Evolutionary conservation across 257 asterid genomes (phyloP).

Genomic region (Ilex asprella): DNA sequence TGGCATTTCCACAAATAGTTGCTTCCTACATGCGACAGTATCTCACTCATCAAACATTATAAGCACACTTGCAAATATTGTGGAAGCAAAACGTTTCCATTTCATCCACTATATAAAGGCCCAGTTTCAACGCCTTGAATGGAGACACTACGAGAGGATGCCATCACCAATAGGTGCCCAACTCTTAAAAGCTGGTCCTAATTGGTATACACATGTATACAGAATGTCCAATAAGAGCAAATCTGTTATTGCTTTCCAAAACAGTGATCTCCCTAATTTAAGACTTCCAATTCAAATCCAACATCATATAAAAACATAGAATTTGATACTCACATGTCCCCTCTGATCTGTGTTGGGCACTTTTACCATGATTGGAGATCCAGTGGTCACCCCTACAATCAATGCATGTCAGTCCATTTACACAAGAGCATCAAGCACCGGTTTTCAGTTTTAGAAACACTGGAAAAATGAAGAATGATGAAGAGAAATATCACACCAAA

Average conservation of each 20-base stretch:
- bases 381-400: constrained; percentile 78
- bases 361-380: constrained; percentile 91
- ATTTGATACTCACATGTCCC: constrained; percentile 60
- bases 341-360: constrained; percentile 98
- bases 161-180: too few relatives aligned
- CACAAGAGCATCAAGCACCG: constrained; percentile 13
- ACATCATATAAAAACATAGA: constrained; percentile 1
- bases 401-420: constrained; percentile 13
- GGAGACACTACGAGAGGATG: too few relatives aligned
- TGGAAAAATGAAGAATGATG: constrained; percentile 11
- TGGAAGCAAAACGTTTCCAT: too few relatives aligned
- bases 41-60: too few relatives aligned
- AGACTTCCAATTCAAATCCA: background rate
- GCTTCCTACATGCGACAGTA: too few relatives aligned
- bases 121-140: too few relatives aligned
- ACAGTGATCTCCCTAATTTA: background rate
- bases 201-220: background rate
- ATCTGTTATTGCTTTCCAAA: background rate
- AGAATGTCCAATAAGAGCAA: background rate
- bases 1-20: too few relatives aligned
- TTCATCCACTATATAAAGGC: too few relatives aligned
- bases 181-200: too few relatives aligned
- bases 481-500: constrained; percentile 7
- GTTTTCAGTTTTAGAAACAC: constrained; percentile 1
- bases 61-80: too few relatives aligned